Conservation (phyloP, 2,329 filamentous ascomycete species). For the Aureobasidium sp. region DNA sequence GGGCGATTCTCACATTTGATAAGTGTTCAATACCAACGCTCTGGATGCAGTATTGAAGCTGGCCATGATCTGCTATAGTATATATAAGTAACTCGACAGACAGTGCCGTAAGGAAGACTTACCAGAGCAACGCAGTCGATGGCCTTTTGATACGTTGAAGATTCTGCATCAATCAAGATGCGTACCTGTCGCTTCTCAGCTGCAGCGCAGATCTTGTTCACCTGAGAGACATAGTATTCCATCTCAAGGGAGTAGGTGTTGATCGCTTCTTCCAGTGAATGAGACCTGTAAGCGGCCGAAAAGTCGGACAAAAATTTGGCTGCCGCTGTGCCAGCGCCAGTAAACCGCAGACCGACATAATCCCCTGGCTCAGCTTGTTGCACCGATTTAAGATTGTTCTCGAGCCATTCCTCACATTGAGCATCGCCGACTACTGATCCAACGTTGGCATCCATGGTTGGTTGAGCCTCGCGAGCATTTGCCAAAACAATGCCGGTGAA, state of each 20-base stretch:
- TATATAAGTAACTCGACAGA: not conserved
- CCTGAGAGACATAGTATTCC: not conserved
- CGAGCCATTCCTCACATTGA: not conserved
- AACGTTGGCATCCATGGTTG: not conserved
- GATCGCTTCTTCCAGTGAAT: not conserved
- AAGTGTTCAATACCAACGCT: conserved; percentile 1
- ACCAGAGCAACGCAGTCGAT: not conserved
- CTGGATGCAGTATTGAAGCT: not conserved
- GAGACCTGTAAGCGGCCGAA: not conserved
- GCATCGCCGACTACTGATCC: not conserved
- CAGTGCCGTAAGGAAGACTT: not conserved
- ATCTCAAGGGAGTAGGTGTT: not conserved
- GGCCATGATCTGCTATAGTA: not conserved
- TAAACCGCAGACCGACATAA: not conserved
- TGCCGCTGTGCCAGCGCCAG: not conserved
- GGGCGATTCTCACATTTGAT: not conserved
- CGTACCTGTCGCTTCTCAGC: not conserved
- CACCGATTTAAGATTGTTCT: not conserved
- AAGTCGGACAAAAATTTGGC: not conserved
- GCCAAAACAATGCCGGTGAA: conserved; percentile 6
- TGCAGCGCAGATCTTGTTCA: not conserved
- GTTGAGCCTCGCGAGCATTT: conserved; percentile 1
- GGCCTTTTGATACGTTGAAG: not conserved
- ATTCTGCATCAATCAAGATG: conserved; percentile 1
- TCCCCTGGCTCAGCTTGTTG: conserved; percentile 1